Evolutionary conservation across 148 eudicot species (phyloP).

Genomic region (Chenopodium suecicum): DNA sequence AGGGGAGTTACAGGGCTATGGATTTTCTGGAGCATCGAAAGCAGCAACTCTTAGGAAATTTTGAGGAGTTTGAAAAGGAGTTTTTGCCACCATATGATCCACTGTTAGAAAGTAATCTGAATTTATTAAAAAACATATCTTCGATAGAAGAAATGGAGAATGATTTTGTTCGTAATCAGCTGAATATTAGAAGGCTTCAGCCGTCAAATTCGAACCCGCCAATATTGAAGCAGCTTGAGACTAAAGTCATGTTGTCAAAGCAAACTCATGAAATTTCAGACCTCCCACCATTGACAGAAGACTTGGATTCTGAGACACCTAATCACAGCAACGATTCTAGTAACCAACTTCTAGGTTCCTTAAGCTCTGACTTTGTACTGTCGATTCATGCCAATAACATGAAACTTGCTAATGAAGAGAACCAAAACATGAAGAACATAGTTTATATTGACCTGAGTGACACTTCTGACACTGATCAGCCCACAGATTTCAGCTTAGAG

Average conservation of each 20-base stretch:
- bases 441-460: not conserved
- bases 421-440: too few species aligned
- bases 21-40: not conserved
- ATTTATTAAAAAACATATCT: not conserved
- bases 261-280: not conserved
- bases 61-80: conserved; percentile 7
- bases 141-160: conserved; percentile 22
- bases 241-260: not conserved
- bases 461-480: not conserved
- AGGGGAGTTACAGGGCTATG: conserved; percentile 10
- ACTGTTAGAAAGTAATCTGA: not conserved
- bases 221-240: not conserved
- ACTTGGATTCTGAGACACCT: not conserved
- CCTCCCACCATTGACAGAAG: not conserved
- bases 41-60: conserved; percentile 2
- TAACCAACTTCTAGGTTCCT: not conserved
- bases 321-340: not conserved
- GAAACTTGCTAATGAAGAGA: not conserved
- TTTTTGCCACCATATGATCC: conserved; percentile 15
- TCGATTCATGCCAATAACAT: not conserved
- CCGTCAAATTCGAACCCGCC: not conserved
- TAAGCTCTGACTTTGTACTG: not conserved
- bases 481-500: not conserved
- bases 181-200: not conserved
- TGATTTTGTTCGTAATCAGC: not conserved